Conservation (phyloP, 2,329 filamentous ascomycete genomes). For the Zasmidium angulare region DNA sequence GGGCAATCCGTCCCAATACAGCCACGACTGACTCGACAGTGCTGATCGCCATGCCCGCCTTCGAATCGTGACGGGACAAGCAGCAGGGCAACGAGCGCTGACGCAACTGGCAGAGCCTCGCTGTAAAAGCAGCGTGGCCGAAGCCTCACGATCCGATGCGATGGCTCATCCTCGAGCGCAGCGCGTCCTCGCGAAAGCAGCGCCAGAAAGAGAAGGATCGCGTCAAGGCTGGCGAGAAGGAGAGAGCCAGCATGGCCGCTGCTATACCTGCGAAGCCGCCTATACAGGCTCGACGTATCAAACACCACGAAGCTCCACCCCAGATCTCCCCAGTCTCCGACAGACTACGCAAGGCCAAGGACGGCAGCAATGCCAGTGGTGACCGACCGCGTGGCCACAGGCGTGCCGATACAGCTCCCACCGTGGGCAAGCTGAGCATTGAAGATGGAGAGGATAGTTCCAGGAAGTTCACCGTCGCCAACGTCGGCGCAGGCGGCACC, state of each 20-base stretch:
- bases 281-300: not conserved
- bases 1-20: constrained; percentile 15
- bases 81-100: no score
- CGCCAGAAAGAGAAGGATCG: constrained; percentile 19
- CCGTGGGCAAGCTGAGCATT: constrained; percentile 18
- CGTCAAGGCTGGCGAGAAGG: constrained; percentile 7
- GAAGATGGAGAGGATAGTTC: constrained; percentile 24
- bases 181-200: constrained; percentile 24
- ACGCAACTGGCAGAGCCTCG: constrained; percentile 15
- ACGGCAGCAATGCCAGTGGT: constrained; percentile 1
- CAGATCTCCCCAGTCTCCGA: not conserved
- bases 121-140: constrained; percentile 11
- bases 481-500: constrained; percentile 48
- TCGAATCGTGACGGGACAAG: constrained; percentile 5
- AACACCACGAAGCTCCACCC: not conserved
- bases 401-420: constrained; percentile 19
- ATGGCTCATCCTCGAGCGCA: constrained; percentile 28
- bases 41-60: constrained; percentile 13
- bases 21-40: constrained; percentile 21
- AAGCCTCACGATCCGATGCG: constrained; percentile 17
- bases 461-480: constrained; percentile 48
- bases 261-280: constrained; percentile 1
- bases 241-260: constrained; percentile 16
- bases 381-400: constrained; percentile 13
- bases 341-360: not conserved